Conservation (phyloP, 805 yeast genomes). For the Lachancea quebecensis region DNA sequence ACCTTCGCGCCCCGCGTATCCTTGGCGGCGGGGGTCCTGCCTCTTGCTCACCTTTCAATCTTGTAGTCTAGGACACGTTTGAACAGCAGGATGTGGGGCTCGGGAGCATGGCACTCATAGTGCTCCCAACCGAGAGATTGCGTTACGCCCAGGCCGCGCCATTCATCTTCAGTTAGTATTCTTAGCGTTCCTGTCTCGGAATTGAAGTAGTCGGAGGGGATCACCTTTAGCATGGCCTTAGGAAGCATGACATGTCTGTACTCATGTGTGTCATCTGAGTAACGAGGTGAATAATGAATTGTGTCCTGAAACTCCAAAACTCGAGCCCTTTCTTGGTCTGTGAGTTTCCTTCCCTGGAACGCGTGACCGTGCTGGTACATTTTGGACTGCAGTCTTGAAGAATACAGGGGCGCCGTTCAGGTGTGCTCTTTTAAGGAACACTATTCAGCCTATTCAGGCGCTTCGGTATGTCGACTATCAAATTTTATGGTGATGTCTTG, state of each 20-base stretch:
- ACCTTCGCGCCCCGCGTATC: too few species aligned
- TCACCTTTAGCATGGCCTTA: constrained; percentile 86
- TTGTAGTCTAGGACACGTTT: constrained; percentile 60
- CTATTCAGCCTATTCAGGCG: too few species aligned
- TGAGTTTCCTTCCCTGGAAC: constrained; percentile 53
- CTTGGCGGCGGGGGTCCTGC: too few species aligned
- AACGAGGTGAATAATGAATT: constrained; percentile 88
- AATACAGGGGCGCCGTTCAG: background rate
- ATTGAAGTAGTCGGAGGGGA: constrained; percentile 90
- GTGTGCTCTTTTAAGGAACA: too few species aligned
- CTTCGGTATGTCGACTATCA: too few species aligned
- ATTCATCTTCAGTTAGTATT: constrained; percentile 87
- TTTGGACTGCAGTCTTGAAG: background rate
- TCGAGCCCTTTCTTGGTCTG: constrained; percentile 78
- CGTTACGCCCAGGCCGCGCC: constrained; percentile 97
- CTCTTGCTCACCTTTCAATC: too few species aligned
- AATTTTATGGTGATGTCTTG: too few species aligned
- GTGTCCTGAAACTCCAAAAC: constrained; percentile 87
- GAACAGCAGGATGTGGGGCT: constrained; percentile 91
- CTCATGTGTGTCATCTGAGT: constrained; percentile 86
- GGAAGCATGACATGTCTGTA: constrained; percentile 97
- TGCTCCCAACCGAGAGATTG: constrained; percentile 98
- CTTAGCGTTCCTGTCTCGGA: constrained; percentile 91
- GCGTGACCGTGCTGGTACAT: constrained; percentile 31
- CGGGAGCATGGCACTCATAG: constrained; percentile 97